Evolutionary conservation across 1,284 basidiomycete genomes (phyloP).

Genomic region (Cutaneotrichosporon spelunceum): DNA sequence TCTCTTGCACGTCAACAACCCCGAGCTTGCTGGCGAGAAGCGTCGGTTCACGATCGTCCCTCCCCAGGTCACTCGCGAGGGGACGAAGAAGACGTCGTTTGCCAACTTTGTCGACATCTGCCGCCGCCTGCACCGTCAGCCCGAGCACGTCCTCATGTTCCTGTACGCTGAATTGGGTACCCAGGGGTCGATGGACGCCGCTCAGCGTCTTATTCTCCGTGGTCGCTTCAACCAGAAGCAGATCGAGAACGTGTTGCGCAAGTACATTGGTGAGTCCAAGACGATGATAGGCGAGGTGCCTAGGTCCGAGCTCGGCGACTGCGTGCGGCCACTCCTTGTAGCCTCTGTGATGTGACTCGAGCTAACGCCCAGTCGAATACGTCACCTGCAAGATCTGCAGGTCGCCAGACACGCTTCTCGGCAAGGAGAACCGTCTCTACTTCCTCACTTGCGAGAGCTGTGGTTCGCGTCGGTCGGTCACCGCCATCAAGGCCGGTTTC

Average conservation of each 20-base stretch:
- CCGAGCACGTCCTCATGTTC: constrained; percentile 98
- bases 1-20: constrained; percentile 89
- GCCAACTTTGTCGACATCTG: constrained; percentile 95
- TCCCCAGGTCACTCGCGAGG: constrained; percentile 89
- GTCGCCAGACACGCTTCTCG: constrained; percentile 91
- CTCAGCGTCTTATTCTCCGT: constrained; percentile 90
- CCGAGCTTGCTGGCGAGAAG: constrained; percentile 80
- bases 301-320: neutral
- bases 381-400: constrained; percentile 99
- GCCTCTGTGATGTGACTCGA: neutral
- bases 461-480: constrained; percentile 86
- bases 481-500: constrained; percentile 97
- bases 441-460: constrained; percentile 98
- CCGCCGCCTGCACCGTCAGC: constrained; percentile 96
- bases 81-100: constrained; percentile 94
- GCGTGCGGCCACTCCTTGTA: neutral
- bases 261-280: constrained; percentile 78
- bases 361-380: constrained; percentile 73
- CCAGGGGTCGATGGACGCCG: constrained; percentile 90
- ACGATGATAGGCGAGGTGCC: neutral
- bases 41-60: constrained; percentile 97
- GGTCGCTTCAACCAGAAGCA: constrained; percentile 99
- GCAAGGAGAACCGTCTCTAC: constrained; percentile 98
- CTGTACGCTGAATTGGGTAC: constrained; percentile 98
- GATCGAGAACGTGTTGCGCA: constrained; percentile 92